phyloP scores from a whole-genome alignment of 176 grass and related monocot species.

The Lolium rigidum region DNA sequence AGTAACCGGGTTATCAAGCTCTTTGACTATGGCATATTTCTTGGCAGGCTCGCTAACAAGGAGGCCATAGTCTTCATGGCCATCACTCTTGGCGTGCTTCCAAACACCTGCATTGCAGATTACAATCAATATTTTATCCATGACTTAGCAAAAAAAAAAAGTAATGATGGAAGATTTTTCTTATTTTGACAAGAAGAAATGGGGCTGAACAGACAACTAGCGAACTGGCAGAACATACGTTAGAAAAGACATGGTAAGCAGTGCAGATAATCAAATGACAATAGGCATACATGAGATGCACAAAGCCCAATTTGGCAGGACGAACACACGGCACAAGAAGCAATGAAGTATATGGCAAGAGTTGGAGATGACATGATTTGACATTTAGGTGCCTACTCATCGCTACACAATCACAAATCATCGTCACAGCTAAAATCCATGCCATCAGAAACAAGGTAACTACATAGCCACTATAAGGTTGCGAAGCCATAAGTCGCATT shows the following conservation, averaged over 20 bases:
- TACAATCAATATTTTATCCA: too few relatives aligned
- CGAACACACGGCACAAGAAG: neutral
- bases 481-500: too few relatives aligned
- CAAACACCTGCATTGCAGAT: constrained; percentile 64
- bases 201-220: neutral
- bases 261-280: neutral
- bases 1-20: constrained; percentile 67
- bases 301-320: neutral
- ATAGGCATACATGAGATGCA: neutral
- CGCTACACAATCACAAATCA: too few relatives aligned
- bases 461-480: too few relatives aligned
- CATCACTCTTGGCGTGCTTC: constrained; percentile 93
- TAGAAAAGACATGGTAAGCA: neutral
- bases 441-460: too few relatives aligned
- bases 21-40: constrained; percentile 95
- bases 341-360: neutral
- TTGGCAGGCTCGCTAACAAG: constrained; percentile 82
- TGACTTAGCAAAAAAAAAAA: too few relatives aligned
- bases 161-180: too few relatives aligned
- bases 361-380: too few relatives aligned
- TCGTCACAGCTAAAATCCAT: too few relatives aligned
- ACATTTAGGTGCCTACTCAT: too few relatives aligned
- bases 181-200: too few relatives aligned
- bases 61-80: constrained; percentile 94
- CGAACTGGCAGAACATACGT: too few relatives aligned